Percentiles rank a stretch among this genome's conserved stretches.
Conservation (phyloP, 139 green algal genomes). For the Volvox reticuliferus region DNA sequence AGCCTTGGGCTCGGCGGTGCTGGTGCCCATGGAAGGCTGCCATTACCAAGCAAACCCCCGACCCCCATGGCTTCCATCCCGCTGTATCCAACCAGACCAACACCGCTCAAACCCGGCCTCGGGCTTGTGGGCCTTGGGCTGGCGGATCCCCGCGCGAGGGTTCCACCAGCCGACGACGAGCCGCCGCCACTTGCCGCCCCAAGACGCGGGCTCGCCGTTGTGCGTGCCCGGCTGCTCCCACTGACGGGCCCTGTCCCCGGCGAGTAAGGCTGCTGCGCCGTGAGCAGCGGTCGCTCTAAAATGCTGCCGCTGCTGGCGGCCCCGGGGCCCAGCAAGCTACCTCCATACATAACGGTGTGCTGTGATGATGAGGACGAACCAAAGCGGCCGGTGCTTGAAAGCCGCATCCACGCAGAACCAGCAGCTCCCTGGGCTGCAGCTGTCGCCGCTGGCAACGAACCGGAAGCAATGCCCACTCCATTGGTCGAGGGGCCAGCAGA, state of each 20-base stretch:
- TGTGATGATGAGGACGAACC: background rate
- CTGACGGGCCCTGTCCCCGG: background rate
- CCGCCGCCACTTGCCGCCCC: background rate
- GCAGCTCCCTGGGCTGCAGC: background rate
- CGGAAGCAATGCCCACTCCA: too few species aligned
- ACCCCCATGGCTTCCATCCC: background rate
- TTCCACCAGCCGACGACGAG: background rate
- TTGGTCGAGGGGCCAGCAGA: background rate
- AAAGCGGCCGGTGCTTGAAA: background rate
- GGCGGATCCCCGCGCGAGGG: background rate
- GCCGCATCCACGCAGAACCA: background rate
- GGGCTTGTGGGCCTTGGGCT: background rate
- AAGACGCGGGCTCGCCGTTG: background rate
- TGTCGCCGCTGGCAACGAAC: too few species aligned
- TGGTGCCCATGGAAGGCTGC: background rate
- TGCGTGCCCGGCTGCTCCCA: background rate
- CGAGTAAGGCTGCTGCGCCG: background rate
- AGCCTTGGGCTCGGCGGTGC: background rate
- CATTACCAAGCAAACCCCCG: background rate
- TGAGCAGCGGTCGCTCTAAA: background rate
- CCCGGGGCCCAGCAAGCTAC: background rate
- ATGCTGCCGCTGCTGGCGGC: background rate
- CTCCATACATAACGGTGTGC: background rate
- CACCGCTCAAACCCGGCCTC: background rate
- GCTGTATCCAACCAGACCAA: background rate